Evolutionary conservation across 2,329 filamentous ascomycete species (phyloP), one percentile per base, ranked within the genome.

Genomic region (Trichoderma semiorbis): DNA sequence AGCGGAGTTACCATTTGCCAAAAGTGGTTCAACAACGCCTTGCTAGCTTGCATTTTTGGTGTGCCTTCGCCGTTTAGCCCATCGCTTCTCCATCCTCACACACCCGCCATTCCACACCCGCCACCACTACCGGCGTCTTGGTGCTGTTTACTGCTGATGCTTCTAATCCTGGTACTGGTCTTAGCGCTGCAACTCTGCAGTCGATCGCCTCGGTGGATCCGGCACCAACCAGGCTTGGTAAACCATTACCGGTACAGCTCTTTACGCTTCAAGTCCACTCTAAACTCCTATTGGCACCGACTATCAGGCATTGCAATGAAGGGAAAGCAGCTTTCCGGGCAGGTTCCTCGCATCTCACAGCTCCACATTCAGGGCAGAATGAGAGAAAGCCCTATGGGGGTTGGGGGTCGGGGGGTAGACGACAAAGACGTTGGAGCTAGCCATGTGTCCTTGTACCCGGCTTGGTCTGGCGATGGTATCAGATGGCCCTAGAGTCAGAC

Each of bases 111-210:
- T 36, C 50, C 57, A 53, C 55, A 26, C 53, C 26, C 32, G 67
- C 67, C 21, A 61, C 67, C 21, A 26, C 57, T 36, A 61, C n/a
- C 58, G 24, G 24, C 12, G 14, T 55, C 39, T 57, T 69, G 57
- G 47, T 57, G 63, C 64, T 57, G 64, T 43, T 57, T 69, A 43
- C 30, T 57, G 50, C 50, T 57, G 64, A 67, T 67, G 67, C 21
- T 69, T 28, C 39, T 50, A 28, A 69, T 36, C 43, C 39, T 32
- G 16, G 30, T 50, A 21, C 16, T 21, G 16, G 28, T 12, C 10
- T 30, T 32, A 62, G 53, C 26, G 30, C 39, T 47, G 34, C 39
- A 24, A 18, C 57, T 61, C 30, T 36, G 28, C 39, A 34, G 36
- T 62, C 39, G 30, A 36, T 69, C 21, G 26, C 28, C 3, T 50